Base-by-base conservation (phyloP, 2,329 filamentous ascomycete genomes). In the Trichoderma citrinoviride region DNA sequence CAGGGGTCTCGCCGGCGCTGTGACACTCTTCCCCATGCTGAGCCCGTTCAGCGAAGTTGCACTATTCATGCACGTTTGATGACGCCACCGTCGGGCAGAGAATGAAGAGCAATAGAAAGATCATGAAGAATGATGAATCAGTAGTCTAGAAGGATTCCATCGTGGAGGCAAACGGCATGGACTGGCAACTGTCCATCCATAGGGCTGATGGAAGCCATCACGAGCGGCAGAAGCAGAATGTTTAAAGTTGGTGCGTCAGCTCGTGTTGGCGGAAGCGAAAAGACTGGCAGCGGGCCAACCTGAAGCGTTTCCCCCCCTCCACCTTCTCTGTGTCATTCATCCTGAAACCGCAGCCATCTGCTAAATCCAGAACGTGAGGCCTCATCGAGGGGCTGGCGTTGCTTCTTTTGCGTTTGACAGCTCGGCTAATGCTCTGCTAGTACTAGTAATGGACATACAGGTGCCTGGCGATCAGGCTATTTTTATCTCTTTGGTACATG, bases 181-280 rank as follows among this genome's bases (percentile, higher is more conserved):
- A 37, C 1, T 12, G 12, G 2, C 33, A 14, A 37, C 33, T 37
- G 33, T 12, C 10, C 29, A 33, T 14, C 25, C 41, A n/a, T 55
- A 63, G 60, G 60, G 60, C 60, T 63, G 60, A 63, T 15, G 49
- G 50, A 63, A 37, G 29, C 33, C 27, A 52, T 52, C 49, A 52
- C 49, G 27, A 8, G 27, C 29, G 23, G 25, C 17, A n/a, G n/a
- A 19, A 19, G 6, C 25, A 50, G 47, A 21, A 15, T 29, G 10
- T 12, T 17, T 8, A n/a, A n/a, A 25, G 23, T 25, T 29, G 27
- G 41, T 49, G 47, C 7, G 44, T 60, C 54, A 46, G 56, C 56
- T 40, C 47, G 33, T 5, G 5, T 61, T 52, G n/a, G 33, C 46
- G 46, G 29, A 15, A 29, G 44, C 5, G 23, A 57, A 7, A 40